These are phyloP conservation scores for Aspergillus sp. DNA, from an alignment of 2,329 filamentous ascomycete species.

Conservation along the genomic window DNA sequence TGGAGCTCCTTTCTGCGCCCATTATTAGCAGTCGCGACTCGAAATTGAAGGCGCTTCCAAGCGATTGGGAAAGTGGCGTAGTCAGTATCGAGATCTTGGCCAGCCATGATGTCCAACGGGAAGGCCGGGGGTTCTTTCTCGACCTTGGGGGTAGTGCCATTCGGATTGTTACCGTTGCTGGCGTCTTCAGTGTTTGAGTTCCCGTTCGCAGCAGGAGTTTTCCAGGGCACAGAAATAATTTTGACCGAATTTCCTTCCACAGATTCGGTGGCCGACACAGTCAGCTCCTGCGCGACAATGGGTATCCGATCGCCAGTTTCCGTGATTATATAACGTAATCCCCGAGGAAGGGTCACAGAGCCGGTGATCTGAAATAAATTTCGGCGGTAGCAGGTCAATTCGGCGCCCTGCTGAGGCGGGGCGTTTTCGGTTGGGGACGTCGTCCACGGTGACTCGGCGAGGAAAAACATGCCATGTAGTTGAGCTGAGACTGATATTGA, in stretches of 20 bases:
- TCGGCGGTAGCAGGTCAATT: conserved; percentile 91
- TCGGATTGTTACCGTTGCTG: conserved; percentile 9
- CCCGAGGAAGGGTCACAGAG: conserved; percentile 76
- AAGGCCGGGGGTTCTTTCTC: conserved; percentile 88
- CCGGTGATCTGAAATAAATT: conserved; percentile 97
- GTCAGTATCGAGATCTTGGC: conserved; percentile 74
- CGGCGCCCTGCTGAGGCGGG: conserved; percentile 55
- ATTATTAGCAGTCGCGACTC: conserved; percentile 95
- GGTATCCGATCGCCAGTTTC: conserved; percentile 82
- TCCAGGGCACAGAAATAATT: conserved; percentile 96
- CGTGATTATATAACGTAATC: conserved; percentile 75
- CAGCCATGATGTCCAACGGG: conserved; percentile 65
- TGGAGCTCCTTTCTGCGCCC: conserved; percentile 91
- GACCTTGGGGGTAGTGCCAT: conserved; percentile 52
- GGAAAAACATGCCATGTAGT: conserved; percentile 68
- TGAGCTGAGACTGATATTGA: conserved; percentile 61
- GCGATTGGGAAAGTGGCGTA: conserved; percentile 89
- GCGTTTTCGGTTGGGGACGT: conserved; percentile 55
- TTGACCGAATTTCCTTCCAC: conserved; percentile 90
- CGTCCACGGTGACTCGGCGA: conserved; percentile 65
- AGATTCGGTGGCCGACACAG: conserved; percentile 89
- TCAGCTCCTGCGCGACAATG: conserved; percentile 79
- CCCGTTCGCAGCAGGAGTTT: conserved; percentile 76
- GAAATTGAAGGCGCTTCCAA: conserved; percentile 90
- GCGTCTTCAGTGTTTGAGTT: conserved; percentile 48